Percentiles rank a stretch among this genome's conserved stretches.
Evolutionary conservation across 768 basidiomycete genomes (phyloP).

Genomic region (Lentinula boryana): DNA sequence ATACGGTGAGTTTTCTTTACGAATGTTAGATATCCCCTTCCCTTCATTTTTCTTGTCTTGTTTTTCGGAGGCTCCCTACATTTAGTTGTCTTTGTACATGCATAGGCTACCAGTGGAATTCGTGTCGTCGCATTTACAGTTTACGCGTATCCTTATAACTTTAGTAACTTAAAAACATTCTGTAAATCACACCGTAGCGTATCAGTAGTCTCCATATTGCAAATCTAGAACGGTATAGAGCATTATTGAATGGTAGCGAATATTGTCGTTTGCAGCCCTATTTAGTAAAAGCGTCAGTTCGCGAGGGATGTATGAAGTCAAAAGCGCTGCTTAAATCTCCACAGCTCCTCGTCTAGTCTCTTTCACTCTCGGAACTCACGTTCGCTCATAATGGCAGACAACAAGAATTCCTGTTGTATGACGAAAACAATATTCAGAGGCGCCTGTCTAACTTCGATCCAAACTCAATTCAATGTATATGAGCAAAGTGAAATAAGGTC

Average conservation of each 20-base stretch:
- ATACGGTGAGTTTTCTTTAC: background rate
- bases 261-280: too few relatives aligned
- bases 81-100: background rate
- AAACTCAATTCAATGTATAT: background rate
- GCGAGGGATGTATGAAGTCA: too few relatives aligned
- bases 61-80: background rate
- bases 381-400: too few relatives aligned
- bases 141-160: background rate
- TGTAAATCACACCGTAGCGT: background rate
- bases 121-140: background rate
- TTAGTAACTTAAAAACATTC: background rate
- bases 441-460: too few relatives aligned
- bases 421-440: too few relatives aligned
- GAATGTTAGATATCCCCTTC: background rate
- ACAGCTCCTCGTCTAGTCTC: too few relatives aligned
- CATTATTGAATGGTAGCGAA: too few relatives aligned
- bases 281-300: too few relatives aligned
- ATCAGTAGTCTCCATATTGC: background rate
- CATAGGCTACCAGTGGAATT: background rate
- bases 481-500: background rate
- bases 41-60: background rate
- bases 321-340: too few relatives aligned
- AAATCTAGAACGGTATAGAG: background rate
- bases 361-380: too few relatives aligned
- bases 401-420: too few relatives aligned